Percentiles rank a stretch among this genome's conserved stretches.
Conservation (phyloP, 768 basidiomycete species). For the Boletus edulis region DNA sequence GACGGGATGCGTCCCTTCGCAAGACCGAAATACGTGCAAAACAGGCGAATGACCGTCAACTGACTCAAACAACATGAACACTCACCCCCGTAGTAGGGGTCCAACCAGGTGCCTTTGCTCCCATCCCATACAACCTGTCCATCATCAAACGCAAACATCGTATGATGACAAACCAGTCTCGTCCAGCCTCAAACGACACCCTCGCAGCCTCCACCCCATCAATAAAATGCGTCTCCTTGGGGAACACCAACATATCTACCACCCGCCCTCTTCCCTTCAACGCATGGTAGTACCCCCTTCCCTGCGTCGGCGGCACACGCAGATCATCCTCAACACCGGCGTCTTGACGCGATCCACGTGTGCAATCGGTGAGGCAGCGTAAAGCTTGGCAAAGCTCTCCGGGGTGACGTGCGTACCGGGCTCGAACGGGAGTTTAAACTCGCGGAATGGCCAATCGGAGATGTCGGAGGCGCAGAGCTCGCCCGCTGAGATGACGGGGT, state of each 20-base stretch:
- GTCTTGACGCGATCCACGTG: conserved; percentile 48
- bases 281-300: conserved; percentile 62
- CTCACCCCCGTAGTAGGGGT: no score
- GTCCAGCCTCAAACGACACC: conserved; percentile 48
- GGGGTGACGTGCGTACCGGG: conserved; percentile 41
- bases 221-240: conserved; percentile 59
- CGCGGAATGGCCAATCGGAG: conserved; percentile 60
- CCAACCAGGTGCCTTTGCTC: no score
- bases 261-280: conserved; percentile 45
- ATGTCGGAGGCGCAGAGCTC: conserved; percentile 61
- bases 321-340: conserved; percentile 58
- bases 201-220: conserved; percentile 63
- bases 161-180: conserved; percentile 43
- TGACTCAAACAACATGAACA: no score
- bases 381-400: conserved; percentile 42
- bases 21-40: no score
- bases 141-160: no score
- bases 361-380: conserved; percentile 53
- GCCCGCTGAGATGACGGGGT: conserved; percentile 65
- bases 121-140: no score
- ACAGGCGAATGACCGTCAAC: no score
- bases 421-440: conserved; percentile 36
- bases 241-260: conserved; percentile 61
- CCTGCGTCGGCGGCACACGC: conserved; percentile 62
- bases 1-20: no score